phyloP scores from a whole-genome alignment of 1,284 basidiomycete genomes.

The Coriolopsis trogii region DNA sequence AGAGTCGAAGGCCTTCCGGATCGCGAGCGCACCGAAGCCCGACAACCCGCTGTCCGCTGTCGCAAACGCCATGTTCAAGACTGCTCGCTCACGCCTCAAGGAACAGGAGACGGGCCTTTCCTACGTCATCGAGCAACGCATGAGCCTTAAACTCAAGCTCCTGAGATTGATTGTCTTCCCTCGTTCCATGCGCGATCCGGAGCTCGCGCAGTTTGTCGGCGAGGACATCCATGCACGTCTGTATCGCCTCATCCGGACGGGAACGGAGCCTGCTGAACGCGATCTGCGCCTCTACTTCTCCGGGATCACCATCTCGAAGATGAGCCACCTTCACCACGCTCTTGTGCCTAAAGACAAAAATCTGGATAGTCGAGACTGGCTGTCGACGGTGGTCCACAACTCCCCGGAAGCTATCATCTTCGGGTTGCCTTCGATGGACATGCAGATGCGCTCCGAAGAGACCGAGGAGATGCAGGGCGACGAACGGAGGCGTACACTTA shows the following conservation, averaged over 20 bases:
- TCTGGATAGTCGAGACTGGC: conserved; percentile 54
- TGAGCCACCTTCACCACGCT: conserved; percentile 57
- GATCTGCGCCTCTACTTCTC: conserved; percentile 72
- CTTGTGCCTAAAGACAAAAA: conserved; percentile 41
- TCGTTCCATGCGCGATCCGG: conserved; percentile 70
- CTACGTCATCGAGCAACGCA: conserved; percentile 68
- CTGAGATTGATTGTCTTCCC: conserved; percentile 76
- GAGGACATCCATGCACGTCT: conserved; percentile 67
- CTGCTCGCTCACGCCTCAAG: conserved; percentile 67
- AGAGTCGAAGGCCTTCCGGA: conserved; percentile 73
- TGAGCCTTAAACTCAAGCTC: conserved; percentile 65
- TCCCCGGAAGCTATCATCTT: conserved; percentile 73
- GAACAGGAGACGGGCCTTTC: conserved; percentile 62
- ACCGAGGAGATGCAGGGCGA: conserved; percentile 27
- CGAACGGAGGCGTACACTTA: conserved; percentile 45
- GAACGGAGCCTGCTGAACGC: conserved; percentile 52
- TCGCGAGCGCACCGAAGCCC: conserved; percentile 65
- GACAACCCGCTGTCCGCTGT: conserved; percentile 81
- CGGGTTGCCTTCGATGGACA: conserved; percentile 76
- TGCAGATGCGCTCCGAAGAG: conserved; percentile 77
- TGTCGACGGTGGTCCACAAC: conserved; percentile 54
- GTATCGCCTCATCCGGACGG: conserved; percentile 59
- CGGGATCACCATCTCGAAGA: conserved; percentile 73
- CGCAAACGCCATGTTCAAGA: conserved; percentile 80
- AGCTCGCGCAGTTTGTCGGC: conserved; percentile 73